Base-by-base conservation (phyloP, 345 rosid species). In the Euphorbia tirucalli region DNA sequence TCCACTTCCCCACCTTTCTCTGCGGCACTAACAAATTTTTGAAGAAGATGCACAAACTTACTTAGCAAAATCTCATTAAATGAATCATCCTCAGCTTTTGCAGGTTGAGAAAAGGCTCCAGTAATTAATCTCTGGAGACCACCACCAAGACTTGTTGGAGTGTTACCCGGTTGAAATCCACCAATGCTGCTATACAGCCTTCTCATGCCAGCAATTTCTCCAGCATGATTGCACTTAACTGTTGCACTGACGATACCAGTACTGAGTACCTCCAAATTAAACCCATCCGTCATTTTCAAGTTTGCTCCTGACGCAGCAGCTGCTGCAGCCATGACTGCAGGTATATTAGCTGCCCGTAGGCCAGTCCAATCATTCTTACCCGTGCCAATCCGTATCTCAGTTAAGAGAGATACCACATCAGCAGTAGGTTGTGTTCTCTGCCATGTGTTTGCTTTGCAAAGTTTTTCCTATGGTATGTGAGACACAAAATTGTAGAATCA, bases 131-230 rank as follows among this genome's bases (percentile, higher is more conserved):
- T 87, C 76, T 91, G 98, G 70, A 95, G 80, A 75, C 96, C 96
- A 83, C 87, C 71, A 44, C 84, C 78, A 79, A 84, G 72, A 78
- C 91, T 90, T 68, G 86, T 54, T 70, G 89, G 83, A 27, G 82
- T 19, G 27, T 78, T 77, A 66, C 85, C 91, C 69, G 93, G 66
- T 77, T 95, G 95, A 81, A 96, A 89, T 69, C 97, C 99, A 65
- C 97, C 97, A 71, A 96, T 89, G 84, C 96, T 91, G 88, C 81
- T 89, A 79, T 90, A 96, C 76, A 96, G 79, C 81, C 95, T 88
- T 83, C 97, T 88, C 99, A 96, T 93, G 77, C 99, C 99, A 75
- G 97, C 95, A 78, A 96, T 93, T 88, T 96, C 98, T 79, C 99
- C 98, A 56, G 97, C 94, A 82, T 91, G 91, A 73, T 96, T 96